phyloP scores from a whole-genome alignment of 805 yeast genomes.

The Schizosaccharomyces pombe region DNA sequence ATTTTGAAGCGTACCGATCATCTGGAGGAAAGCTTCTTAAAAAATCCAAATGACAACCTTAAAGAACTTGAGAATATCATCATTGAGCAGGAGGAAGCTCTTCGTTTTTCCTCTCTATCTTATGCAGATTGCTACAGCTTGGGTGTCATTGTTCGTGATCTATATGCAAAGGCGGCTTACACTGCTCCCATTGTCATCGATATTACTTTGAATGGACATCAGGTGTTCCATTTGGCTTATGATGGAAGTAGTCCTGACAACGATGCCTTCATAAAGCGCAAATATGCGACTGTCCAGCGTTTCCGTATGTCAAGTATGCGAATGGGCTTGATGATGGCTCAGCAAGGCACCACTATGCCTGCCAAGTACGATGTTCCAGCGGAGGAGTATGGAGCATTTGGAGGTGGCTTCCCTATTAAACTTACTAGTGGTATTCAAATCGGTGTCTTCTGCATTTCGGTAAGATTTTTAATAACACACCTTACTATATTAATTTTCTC shows the following conservation, averaged over 20 bases:
- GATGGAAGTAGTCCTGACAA: conserved; percentile 9
- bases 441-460: not conserved
- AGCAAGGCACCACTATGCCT: not conserved
- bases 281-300: conserved; percentile 8
- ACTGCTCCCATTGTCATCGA: conserved; percentile 8
- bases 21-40: not conserved
- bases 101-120: conserved; percentile 6
- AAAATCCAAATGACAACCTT: not conserved
- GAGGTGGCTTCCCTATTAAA: not conserved
- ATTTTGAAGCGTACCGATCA: not conserved
- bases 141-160: conserved; percentile 6
- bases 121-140: conserved; percentile 7
- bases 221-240: conserved; percentile 8
- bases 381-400: not conserved
- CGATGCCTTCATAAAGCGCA: conserved; percentile 9
- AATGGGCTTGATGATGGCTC: not conserved
- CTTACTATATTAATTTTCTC: not conserved
- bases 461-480: not conserved
- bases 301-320: conserved; percentile 2
- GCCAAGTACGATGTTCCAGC: not conserved
- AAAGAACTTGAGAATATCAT: not conserved
- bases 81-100: conserved; percentile 6
- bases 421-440: not conserved
- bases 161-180: conserved; percentile 6
- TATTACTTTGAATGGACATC: conserved; percentile 7